phyloP scores from a whole-genome alignment of 257 asterid species.

The Galeopsis tetrahit region DNA sequence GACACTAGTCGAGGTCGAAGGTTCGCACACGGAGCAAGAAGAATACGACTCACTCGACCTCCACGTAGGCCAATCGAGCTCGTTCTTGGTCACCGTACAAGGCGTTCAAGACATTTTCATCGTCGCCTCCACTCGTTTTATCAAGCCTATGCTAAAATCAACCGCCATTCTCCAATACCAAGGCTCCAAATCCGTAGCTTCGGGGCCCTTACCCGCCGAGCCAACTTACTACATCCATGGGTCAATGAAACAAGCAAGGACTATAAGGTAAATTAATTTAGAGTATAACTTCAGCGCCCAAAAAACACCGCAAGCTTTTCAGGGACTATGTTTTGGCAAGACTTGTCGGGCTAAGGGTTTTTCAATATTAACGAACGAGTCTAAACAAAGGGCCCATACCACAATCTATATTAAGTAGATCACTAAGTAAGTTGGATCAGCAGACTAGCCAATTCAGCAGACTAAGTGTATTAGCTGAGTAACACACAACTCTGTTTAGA shows the following conservation, averaged over 20 bases:
- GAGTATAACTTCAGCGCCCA: no score
- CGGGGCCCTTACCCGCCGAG: slow-evolving; percentile 50
- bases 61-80: slow-evolving; percentile 79
- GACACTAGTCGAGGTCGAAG: slow-evolving; percentile 79
- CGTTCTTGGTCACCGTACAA: slow-evolving; percentile 56
- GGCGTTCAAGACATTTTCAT: slow-evolving; percentile 49
- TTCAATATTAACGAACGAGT: no score
- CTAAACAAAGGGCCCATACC: no score
- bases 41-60: slow-evolving; percentile 68
- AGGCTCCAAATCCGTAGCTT: slow-evolving; percentile 53
- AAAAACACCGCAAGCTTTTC: no score
- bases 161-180: slow-evolving; percentile 57
- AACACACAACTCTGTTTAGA: no score
- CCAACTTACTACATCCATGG: slow-evolving; percentile 57
- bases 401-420: no score
- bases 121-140: slow-evolving; percentile 71
- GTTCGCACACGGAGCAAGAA: slow-evolving; percentile 70
- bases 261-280: slow-evolving; percentile 63
- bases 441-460: no score
- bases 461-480: no score
- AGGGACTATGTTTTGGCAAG: no score
- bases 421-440: no score
- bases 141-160: slow-evolving; percentile 50
- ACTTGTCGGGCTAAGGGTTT: no score
- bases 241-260: slow-evolving; percentile 90